phyloP scores from a whole-genome alignment of 2,329 filamentous ascomycete species.

The Mycocentrospora acerina region DNA sequence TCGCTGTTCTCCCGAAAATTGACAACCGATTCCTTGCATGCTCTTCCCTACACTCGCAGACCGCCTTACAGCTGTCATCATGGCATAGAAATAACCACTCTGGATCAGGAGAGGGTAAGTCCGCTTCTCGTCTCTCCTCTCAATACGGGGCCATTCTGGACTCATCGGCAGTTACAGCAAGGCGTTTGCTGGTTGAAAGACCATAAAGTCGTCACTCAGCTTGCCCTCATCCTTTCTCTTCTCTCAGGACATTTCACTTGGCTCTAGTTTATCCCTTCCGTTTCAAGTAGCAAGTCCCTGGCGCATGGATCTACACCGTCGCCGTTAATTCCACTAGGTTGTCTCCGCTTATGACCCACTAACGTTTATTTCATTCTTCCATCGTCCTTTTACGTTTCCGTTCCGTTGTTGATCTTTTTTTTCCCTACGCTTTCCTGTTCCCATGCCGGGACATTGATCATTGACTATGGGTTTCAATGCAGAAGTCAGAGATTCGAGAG shows the following conservation, averaged over 20 bases:
- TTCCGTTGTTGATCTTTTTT: constrained; percentile 4
- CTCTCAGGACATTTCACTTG: constrained; percentile 16
- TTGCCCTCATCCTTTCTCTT: constrained; percentile 19
- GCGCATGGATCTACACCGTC: constrained; percentile 25
- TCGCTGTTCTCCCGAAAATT: constrained; percentile 19
- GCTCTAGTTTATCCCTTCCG: constrained; percentile 22
- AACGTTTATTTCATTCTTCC: constrained; percentile 28
- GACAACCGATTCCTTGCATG: constrained; percentile 20
- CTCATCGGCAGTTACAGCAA: constrained; percentile 20
- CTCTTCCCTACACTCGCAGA: constrained; percentile 22
- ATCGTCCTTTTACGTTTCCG: constrained; percentile 18
- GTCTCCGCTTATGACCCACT: constrained; percentile 27
- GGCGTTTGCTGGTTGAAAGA: constrained; percentile 27
- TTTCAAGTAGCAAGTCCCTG: constrained; percentile 26
- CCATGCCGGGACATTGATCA: constrained; percentile 24
- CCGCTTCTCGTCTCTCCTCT: constrained; percentile 24
- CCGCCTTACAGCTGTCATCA: constrained; percentile 34
- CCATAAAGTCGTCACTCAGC: constrained; percentile 23
- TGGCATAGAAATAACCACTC: constrained; percentile 25
- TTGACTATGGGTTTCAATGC: constrained; percentile 32
- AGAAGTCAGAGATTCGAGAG: constrained; percentile 21
- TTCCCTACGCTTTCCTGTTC: constrained; percentile 4
- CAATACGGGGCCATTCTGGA: constrained; percentile 18
- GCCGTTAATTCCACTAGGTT: constrained; percentile 30
- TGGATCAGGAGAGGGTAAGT: constrained; percentile 34